phyloP scores from a whole-genome alignment of 2,329 filamentous ascomycete genomes.

The Ophiocordyceps camponoti-rufipedis region DNA sequence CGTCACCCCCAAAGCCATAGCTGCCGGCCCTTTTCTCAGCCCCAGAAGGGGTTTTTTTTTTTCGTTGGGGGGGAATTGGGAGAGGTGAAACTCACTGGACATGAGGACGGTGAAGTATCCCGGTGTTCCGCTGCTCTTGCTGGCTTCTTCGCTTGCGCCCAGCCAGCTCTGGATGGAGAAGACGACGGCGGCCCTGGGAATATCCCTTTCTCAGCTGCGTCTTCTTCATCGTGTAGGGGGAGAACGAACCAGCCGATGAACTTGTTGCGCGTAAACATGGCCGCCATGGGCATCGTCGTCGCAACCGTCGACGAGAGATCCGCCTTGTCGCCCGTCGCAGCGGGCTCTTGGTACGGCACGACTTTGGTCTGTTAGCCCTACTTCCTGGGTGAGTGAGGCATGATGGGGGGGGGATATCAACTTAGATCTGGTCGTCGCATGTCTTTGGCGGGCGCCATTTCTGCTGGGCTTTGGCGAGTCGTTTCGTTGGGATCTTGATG shows the following conservation, averaged over 20 bases:
- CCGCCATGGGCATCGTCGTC: constrained; percentile 85
- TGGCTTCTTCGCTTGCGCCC: constrained; percentile 50
- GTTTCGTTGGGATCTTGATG: too few relatives aligned
- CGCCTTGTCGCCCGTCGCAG: constrained; percentile 32
- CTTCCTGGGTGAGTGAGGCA: background rate
- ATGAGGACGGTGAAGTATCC: constrained; percentile 57
- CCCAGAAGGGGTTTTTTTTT: too few relatives aligned
- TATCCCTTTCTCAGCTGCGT: too few relatives aligned
- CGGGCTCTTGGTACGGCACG: constrained; percentile 71
- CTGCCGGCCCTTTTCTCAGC: constrained; percentile 16
- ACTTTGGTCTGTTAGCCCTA: constrained; percentile 29
- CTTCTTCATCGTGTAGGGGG: too few relatives aligned
- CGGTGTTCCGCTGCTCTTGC: constrained; percentile 49
- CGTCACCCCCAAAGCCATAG: constrained; percentile 38
- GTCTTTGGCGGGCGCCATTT: constrained; percentile 24
- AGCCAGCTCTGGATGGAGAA: constrained; percentile 63
- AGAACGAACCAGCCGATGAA: constrained; percentile 43
- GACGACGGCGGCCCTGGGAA: constrained; percentile 47
- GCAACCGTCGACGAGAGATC: constrained; percentile 56
- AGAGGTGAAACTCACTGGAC: constrained; percentile 38
- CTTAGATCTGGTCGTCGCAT: constrained; percentile 25
- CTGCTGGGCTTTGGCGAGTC: too few relatives aligned
- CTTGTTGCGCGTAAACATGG: constrained; percentile 85
- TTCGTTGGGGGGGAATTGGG: too few relatives aligned
- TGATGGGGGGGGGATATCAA: constrained; percentile 11